Evolutionary conservation across 768 basidiomycete species (phyloP), one percentile per base, ranked within the genome.

Genomic region (Rubroboletus pulcherrimus): DNA sequence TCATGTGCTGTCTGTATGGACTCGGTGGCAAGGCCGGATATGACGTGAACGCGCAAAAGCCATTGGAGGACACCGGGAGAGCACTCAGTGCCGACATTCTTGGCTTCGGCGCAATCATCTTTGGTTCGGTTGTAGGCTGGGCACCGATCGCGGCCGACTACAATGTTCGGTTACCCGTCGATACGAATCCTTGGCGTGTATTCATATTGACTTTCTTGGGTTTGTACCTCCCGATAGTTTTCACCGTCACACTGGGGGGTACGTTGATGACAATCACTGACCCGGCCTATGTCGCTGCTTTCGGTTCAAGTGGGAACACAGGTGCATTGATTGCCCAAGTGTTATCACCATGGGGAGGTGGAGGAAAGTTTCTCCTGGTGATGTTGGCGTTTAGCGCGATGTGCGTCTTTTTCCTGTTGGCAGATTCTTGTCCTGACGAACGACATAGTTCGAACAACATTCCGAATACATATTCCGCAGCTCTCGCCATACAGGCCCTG

Each of bases 71-170:
- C 34, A 71, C 70, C 0, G 82, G 81, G 19, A 66, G 71, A 38
- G 68, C 71, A 9, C 71, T 80, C 14, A 73, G 72, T 0, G 78
- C 78, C 1, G 78, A 81, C 53, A 66, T 82, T n/a, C 68, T 84
- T 11, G 73, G 75, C 53, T 84, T 80, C 51, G 79, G 81, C 29
- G 77, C 76, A 2, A 78, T 82, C 61, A 68, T 82, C 29, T 83
- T 81, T 63, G 79, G 77, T 1, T 73, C 74, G 0, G 71, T 76
- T 38, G 68, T 74, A 10, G 79, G 81, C 62, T 81, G 79, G 81
- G 76, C 78, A 0, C 75, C 79, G 2, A 60, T 82, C 1, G 81
- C 80, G 4, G 81, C 81, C 6, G 81, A 83, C 63, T 83, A 80
- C 63, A 81, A 81, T 58, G 77, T 77, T 59, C 72, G 76, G 26